Evolutionary conservation across 2,329 filamentous ascomycete species (phyloP).

Genomic region (Xylaria sp.): DNA sequence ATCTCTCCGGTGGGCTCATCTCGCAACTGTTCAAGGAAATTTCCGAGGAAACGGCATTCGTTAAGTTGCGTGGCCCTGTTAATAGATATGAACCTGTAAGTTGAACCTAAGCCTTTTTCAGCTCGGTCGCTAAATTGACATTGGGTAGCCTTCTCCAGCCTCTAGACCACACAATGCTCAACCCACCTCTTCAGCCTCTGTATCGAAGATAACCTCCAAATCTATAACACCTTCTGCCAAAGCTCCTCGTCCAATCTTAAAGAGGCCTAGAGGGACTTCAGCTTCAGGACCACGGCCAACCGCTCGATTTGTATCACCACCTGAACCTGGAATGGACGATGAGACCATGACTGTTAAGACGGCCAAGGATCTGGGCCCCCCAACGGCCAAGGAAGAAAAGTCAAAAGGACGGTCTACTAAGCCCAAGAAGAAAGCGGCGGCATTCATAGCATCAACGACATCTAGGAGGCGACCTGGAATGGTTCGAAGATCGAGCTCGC

Average conservation of each 20-base stretch:
- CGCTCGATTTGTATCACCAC: slow-evolving; percentile 64
- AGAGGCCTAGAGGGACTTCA: slow-evolving; percentile 62
- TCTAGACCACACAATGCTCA: slow-evolving; percentile 23
- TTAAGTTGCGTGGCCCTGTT: slow-evolving; percentile 59
- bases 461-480: slow-evolving; percentile 54
- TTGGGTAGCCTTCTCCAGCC: slow-evolving; percentile 34
- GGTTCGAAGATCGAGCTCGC: slow-evolving; percentile 55
- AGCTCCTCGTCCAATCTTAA: slow-evolving; percentile 63
- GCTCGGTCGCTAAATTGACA: slow-evolving; percentile 27
- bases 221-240: slow-evolving; percentile 51
- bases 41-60: slow-evolving; percentile 61
- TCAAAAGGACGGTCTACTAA: slow-evolving; percentile 30
- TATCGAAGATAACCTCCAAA: slow-evolving; percentile 34
- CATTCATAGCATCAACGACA: slow-evolving; percentile 51
- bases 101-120: slow-evolving; percentile 14
- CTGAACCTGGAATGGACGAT: slow-evolving; percentile 53
- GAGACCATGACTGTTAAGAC: slow-evolving; percentile 52
- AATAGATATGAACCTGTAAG: slow-evolving; percentile 61
- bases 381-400: slow-evolving; percentile 35
- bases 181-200: slow-evolving; percentile 21
- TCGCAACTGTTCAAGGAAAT: slow-evolving; percentile 64
- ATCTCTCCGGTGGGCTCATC: slow-evolving; percentile 58
- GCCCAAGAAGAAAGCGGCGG: slow-evolving; percentile 44
- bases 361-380: slow-evolving; percentile 30
- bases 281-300: slow-evolving; percentile 61